Base-by-base conservation (phyloP, 2,329 filamentous ascomycete species). In the Fusarium gaditjirri region DNA sequence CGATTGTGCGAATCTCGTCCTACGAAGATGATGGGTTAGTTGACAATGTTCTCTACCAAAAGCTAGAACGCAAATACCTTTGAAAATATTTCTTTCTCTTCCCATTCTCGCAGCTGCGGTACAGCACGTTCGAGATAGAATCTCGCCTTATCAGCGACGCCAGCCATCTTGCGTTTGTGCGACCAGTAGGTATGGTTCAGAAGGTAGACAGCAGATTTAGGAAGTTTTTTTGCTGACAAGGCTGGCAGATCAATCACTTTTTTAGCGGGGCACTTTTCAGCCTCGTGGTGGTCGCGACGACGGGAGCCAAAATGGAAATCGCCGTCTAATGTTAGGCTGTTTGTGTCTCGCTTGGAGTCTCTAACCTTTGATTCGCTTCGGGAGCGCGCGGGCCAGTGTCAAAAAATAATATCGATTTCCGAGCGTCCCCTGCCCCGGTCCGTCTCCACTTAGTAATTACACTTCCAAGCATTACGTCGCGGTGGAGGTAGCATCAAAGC, bases 41-140 rank as follows among this genome's bases (percentile, higher is more conserved):
- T 43, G 46, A 19, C 14, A 31, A 42, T 52, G 9, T 55, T 52
- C 25, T 35, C 35, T 33, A 25, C 25, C 8, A 10, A 25, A 25
- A 29, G 31, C 38, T 27, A 25, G 21, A 16, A 41, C n/a, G 27
- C 12, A 76, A 82, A 38, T 81, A 93, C 93, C 84, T 92, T 91
- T 68, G 88, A 90, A 84, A 99, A 99, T 75, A 99, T 93, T 76
- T 94, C 92, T 82, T 97, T 98, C 73, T 93, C 90, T 82, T 97
- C 93, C 81, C 94, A 97, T 78, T 97, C 94, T 71, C 94, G 94
- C 63, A 99, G 88, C 81, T 98, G 95, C 21, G 95, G 94, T 46
- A 98, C 93, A 5, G 93, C 92, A 75, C 95, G 92, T 85, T 99
- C 96, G 72, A 98, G 89, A 82, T 93, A 98, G 83, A 95, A 98